Evolutionary conservation across 2,329 filamentous ascomycete genomes (phyloP).

Genomic region (Exophiala bonariae): DNA sequence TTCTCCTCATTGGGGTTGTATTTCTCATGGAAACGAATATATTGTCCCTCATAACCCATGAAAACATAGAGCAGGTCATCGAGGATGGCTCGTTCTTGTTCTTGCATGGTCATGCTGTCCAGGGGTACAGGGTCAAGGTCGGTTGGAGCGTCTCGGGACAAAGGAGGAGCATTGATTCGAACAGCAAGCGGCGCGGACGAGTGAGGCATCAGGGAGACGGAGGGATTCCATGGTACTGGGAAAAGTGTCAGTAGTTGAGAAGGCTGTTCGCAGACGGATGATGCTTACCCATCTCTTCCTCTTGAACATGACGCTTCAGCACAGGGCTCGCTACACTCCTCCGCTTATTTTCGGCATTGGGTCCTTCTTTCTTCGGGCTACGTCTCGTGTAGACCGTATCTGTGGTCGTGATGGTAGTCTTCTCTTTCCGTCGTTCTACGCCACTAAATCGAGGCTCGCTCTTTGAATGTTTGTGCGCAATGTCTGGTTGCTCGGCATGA

Average conservation of each 20-base stretch:
- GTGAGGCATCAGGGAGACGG: slow-evolving; percentile 71
- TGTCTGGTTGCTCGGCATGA: slow-evolving; percentile 21
- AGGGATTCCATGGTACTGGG: slow-evolving; percentile 69
- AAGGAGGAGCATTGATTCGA: slow-evolving; percentile 61
- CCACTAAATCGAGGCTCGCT: slow-evolving; percentile 25
- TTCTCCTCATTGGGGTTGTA: slow-evolving; percentile 86
- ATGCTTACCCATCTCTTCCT: slow-evolving; percentile 33
- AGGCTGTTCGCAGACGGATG: slow-evolving; percentile 19
- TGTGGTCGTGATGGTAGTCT: slow-evolving; percentile 36
- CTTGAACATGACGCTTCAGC: slow-evolving; percentile 28
- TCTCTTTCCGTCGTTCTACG: slow-evolving; percentile 29
- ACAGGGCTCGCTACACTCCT: slow-evolving; percentile 16
- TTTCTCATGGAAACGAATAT: slow-evolving; percentile 79
- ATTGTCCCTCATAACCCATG: slow-evolving; percentile 98
- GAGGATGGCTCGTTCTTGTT: slow-evolving; percentile 82
- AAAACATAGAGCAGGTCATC: slow-evolving; percentile 93
- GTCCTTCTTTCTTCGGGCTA: slow-evolving; percentile 54
- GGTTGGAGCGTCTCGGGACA: slow-evolving; percentile 67
- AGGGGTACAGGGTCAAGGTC: slow-evolving; percentile 68
- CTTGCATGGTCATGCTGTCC: slow-evolving; percentile 70
- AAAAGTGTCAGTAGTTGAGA: slow-evolving; percentile 21
- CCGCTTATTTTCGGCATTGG: slow-evolving; percentile 2
- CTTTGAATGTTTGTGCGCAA: slow-evolving; percentile 18
- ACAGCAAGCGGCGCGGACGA: slow-evolving; percentile 72
- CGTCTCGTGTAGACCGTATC: slow-evolving; percentile 45